Base-by-base conservation (phyloP, 306 rosid genomes). In the Cyamopsis tetragonoloba region DNA sequence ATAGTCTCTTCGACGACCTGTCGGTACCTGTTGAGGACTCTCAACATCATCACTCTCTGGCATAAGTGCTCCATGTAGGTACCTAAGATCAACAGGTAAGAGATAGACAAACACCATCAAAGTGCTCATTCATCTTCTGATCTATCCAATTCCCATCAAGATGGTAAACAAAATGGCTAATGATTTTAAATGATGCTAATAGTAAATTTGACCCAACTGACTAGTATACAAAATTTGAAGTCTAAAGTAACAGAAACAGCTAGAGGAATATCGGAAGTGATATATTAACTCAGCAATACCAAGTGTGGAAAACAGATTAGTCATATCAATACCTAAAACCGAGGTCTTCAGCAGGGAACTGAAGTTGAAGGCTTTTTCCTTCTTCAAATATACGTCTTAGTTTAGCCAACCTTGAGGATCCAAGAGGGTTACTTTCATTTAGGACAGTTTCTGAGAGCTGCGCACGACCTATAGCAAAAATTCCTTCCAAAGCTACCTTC, bases 351-450 rank as follows among this genome's bases (percentile, higher is more conserved):
- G 96, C 97, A 49, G 97, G 99, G 84, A 93, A 93, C 82, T 86
- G 99, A 63, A 90, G 97, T 81, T 90, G 99, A 64, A 93, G 99
- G 66, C 95, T 93, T 77, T 85, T 90, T 59, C 99, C 97, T 80
- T 90, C 99, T 76, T 93, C 84, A 83, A 93, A 90, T 84, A 93
- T 88, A 4, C 13, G 70, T 68, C 83, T 86, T 62, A 93, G 74
- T 63, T 78, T 90, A 38, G 97, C 86, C 77, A 89, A 84, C 82
- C 97, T 88, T 46, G 78, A 80, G 64, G 86, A 82, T 17, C 96
- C 99, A 75, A 90, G 73, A 10, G 96, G 95, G 60, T 93, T 90
- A 19, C 80, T 77, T 75, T 85, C 97, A 79, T 86, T 80, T 66
- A 93, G 75, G 79, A 93, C 43, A 64, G 77, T 59, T 56, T 81